phyloP scores from a whole-genome alignment of 768 basidiomycete genomes.

The Coprinellus aureogranulatus region DNA sequence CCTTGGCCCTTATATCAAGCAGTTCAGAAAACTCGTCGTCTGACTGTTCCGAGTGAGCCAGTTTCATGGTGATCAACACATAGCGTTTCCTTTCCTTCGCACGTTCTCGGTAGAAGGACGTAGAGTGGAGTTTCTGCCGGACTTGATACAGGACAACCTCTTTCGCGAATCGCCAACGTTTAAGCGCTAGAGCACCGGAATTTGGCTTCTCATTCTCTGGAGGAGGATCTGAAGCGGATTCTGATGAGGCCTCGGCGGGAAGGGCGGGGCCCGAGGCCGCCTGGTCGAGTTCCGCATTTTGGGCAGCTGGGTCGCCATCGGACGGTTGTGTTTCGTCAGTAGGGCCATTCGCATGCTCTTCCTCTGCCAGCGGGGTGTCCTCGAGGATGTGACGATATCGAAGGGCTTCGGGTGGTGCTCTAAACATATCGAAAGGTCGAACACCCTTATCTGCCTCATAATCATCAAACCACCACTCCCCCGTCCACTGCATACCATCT shows the following conservation, averaged over 20 bases:
- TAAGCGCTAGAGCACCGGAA: background rate
- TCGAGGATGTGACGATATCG: background rate
- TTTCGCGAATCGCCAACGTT: slow-evolving; percentile 13
- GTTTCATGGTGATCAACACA: background rate
- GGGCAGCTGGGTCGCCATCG: background rate
- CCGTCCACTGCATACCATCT: background rate
- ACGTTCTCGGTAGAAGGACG: background rate
- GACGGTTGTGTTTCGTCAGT: background rate
- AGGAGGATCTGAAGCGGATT: no score
- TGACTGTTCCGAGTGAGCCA: background rate
- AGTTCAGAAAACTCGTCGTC: background rate
- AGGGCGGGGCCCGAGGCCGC: no score
- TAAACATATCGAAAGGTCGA: background rate
- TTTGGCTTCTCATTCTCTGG: background rate
- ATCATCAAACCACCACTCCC: background rate
- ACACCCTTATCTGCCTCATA: background rate
- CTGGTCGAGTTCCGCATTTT: no score
- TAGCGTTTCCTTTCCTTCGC: background rate
- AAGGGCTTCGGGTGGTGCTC: background rate
- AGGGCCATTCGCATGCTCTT: background rate
- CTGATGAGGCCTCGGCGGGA: no score
- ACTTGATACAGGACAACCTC: slow-evolving; percentile 8
- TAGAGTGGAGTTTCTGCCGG: slow-evolving; percentile 2
- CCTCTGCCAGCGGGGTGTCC: background rate
- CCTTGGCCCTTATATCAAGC: background rate